Conservation (phyloP, 805 yeast species). For the Candida rishiriensis region DNA sequence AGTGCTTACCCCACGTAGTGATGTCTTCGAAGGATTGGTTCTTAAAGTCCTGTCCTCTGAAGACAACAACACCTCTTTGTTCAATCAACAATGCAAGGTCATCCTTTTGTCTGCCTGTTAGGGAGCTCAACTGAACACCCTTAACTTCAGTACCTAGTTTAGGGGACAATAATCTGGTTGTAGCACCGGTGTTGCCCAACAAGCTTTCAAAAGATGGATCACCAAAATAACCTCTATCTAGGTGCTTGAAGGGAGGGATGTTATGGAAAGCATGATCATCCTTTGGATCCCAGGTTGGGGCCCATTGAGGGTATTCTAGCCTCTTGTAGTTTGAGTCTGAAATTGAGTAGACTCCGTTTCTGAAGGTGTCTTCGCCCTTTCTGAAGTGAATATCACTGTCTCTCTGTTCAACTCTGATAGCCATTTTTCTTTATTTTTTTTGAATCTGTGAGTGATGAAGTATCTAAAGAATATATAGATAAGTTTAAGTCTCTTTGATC, state of each 20-base stretch:
- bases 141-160: slow-evolving; percentile 63
- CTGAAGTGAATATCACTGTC: slow-evolving; percentile 41
- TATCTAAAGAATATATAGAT: slow-evolving; percentile 15
- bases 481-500: not conserved
- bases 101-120: slow-evolving; percentile 52
- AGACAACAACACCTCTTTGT: slow-evolving; percentile 63
- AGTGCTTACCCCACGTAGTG: slow-evolving; percentile 53
- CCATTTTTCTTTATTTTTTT: slow-evolving; percentile 1
- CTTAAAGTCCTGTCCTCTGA: slow-evolving; percentile 64
- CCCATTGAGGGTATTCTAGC: slow-evolving; percentile 47
- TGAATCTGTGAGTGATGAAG: too few relatives aligned
- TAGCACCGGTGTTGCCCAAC: slow-evolving; percentile 30
- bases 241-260: slow-evolving; percentile 47
- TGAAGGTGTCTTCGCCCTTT: slow-evolving; percentile 46
- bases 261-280: slow-evolving; percentile 36
- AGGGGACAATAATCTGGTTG: slow-evolving; percentile 50
- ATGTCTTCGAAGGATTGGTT: slow-evolving; percentile 45
- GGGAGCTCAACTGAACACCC: slow-evolving; percentile 55
- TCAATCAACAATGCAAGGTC: slow-evolving; percentile 68
- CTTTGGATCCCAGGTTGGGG: slow-evolving; percentile 66
- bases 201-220: slow-evolving; percentile 52
- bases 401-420: slow-evolving; percentile 12
- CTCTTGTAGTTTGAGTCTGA: slow-evolving; percentile 36
- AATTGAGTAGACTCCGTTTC: slow-evolving; percentile 44
- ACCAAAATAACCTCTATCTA: slow-evolving; percentile 66